Base-by-base conservation (phyloP, 768 basidiomycete species). In the Mrakia frigida region DNA sequence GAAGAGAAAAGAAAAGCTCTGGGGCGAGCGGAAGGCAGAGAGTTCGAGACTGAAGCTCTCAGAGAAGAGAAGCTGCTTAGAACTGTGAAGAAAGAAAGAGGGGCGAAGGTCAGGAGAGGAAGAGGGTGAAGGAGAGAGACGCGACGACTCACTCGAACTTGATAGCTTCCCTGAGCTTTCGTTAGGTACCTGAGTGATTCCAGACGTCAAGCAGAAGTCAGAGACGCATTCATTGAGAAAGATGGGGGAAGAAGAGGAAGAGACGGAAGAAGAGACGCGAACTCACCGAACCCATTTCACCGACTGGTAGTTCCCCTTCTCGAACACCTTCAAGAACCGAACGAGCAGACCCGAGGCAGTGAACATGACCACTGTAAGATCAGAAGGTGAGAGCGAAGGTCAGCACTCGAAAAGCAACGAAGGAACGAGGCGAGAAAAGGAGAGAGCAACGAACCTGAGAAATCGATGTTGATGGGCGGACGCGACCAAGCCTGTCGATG, bases 301-400 rank as follows among this genome's bases (percentile, higher is more conserved):
- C 14, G 37, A 46, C 67, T 94, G 90, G 82, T 98, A 98, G 79
- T 89, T 92, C 82, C 88, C 89, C 87, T 93, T 97, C 86, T 98
- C 97, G 80, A 98, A 98, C 25, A 99, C 96, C 83, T 98, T 98
- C 81, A 99, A 85, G 87, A 98, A 99, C 73, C 96, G 88, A 60
- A 99, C 97, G 70, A 96, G 91, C 81, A 99, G 83, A 2, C 97
- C 97, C 16, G 96, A 98, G 16, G 97, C 88, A 0, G 97, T 98
- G 84, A 98, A 93, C 97, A 99, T 99, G 80, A 99, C 87, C 75
- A 99, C 97, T 85, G 98, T 71, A 95, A 88, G 61, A 98, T 95
- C 70, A 96, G 91, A 80, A 98, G 83, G 2, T 96, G 96, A 16
- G 95, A 98, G 14, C 98, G 84, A 98, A 92, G 96, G 98, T 99